Evolutionary conservation across 352 stramenopile genomes (phyloP).

Genomic region (Elongisporangium senticosum): DNA sequence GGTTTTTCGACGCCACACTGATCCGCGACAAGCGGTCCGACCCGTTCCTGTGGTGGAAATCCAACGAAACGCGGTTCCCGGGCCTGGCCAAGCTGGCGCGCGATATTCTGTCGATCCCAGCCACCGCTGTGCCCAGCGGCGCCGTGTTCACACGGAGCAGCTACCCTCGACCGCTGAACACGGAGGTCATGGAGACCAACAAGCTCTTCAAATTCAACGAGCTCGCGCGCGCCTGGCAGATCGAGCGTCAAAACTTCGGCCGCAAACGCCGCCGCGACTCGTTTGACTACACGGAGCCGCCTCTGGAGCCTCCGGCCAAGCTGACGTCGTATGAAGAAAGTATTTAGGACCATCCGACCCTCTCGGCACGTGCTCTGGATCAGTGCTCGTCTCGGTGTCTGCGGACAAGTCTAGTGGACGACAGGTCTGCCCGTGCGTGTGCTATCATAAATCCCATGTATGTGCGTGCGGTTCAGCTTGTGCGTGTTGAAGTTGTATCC

Average conservation of each 20-base stretch:
- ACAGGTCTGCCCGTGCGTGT: not conserved
- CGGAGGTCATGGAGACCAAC: conserved; percentile 53
- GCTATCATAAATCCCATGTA: not conserved
- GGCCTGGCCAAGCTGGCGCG: conserved; percentile 66
- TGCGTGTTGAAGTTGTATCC: not conserved
- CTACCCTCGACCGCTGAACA: conserved; percentile 52
- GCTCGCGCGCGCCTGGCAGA: conserved; percentile 69
- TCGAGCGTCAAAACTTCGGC: conserved; percentile 69
- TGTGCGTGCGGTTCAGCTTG: not conserved
- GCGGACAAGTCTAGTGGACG: not conserved
- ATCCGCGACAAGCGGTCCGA: conserved; percentile 78
- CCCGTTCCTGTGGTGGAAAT: conserved; percentile 81
- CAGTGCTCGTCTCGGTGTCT: no score
- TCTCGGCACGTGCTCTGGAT: not conserved
- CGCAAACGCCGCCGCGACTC: conserved; percentile 70
- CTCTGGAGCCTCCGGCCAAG: conserved; percentile 51
- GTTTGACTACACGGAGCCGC: conserved; percentile 66
- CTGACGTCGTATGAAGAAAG: conserved; percentile 81
- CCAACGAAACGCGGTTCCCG: conserved; percentile 73
- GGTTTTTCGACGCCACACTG: conserved; percentile 78
- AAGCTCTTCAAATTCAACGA: conserved; percentile 76
- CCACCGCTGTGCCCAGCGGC: conserved; percentile 58
- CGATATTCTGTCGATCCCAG: conserved; percentile 69
- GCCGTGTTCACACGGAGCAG: conserved; percentile 66
- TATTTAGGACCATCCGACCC: conserved; percentile 49